Percentiles rank a stretch among this genome's conserved stretches.
These are phyloP conservation scores for Haematococcus sp. DNA, from an alignment of 139 green algal species.

Conservation along the genomic window DNA sequence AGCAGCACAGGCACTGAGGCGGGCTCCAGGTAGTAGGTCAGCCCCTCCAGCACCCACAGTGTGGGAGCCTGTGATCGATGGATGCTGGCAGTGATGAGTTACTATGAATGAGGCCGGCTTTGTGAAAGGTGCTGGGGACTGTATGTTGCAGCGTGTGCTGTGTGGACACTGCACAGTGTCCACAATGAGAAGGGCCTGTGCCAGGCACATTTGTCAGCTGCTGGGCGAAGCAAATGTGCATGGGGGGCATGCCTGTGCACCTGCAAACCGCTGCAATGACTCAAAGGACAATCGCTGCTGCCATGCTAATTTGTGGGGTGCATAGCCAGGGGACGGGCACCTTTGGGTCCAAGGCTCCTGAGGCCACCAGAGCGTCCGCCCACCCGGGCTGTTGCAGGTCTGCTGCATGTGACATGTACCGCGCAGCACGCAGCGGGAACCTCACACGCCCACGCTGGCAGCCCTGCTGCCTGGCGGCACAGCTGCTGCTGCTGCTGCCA, in stretches of 20 bases:
- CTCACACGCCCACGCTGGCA: no score
- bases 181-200: no score
- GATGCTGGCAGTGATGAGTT: slow-evolving; percentile 12
- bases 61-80: slow-evolving; percentile 3
- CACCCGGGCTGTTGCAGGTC: slow-evolving; percentile 31
- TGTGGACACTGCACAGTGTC: neutral
- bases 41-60: slow-evolving; percentile 54
- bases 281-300: no score
- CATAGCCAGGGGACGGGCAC: neutral
- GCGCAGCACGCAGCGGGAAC: no score
- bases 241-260: no score
- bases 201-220: no score
- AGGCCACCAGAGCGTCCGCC: slow-evolving; percentile 16
- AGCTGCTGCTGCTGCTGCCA: neutral
- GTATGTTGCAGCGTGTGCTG: neutral
- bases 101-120: neutral
- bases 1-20: slow-evolving; percentile 32
- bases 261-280: no score
- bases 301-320: no score
- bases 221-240: no score
- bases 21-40: slow-evolving; percentile 59
- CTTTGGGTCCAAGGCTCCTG: neutral
- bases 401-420: no score
- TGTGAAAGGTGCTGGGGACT: neutral
- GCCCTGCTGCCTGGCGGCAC: no score